Percentiles rank a stretch among this genome's conserved stretches.
Evolutionary conservation across 306 rosid species (phyloP).

Genomic region (Ochetophila trinervis): DNA sequence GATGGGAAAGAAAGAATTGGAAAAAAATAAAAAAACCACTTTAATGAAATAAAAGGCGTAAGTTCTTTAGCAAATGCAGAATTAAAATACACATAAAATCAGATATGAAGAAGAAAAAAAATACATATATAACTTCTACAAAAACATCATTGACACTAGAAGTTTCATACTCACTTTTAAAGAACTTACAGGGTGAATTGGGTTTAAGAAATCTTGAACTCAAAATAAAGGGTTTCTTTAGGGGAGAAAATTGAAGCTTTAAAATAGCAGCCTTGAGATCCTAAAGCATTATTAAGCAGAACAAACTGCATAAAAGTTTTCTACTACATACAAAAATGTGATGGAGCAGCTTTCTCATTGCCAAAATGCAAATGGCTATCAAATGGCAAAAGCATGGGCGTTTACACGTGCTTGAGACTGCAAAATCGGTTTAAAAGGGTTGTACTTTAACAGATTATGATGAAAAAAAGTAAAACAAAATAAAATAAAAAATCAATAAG

Average conservation of each 20-base stretch:
- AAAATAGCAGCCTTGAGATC: constrained; percentile 23
- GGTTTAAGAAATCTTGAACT: constrained; percentile 18
- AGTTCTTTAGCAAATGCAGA: constrained; percentile 30
- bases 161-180: constrained; percentile 20
- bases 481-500: constrained; percentile 10
- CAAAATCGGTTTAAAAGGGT: constrained; percentile 41
- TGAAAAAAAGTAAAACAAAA: constrained; percentile 28
- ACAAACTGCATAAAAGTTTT: constrained; percentile 34
- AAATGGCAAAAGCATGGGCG: constrained; percentile 37
- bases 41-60: constrained; percentile 10
- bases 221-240: constrained; percentile 15
- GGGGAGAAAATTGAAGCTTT: constrained; percentile 6
- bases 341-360: constrained; percentile 32
- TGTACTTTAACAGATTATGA: constrained; percentile 25
- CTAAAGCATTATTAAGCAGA: constrained; percentile 31
- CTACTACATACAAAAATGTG: constrained; percentile 20
- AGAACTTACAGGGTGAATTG: constrained; percentile 32
- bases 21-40: constrained; percentile 19
- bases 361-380: constrained; percentile 12
- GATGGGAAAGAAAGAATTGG: constrained; percentile 10
- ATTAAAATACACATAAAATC: constrained; percentile 7
- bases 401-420: constrained; percentile 42
- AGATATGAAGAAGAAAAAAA: constrained; percentile 26
- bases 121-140: constrained; percentile 9
- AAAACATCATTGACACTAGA: constrained; percentile 9